These are phyloP conservation scores for Leccinum aurantiacum DNA, from an alignment of 768 basidiomycete species.

Conservation along the genomic window DNA sequence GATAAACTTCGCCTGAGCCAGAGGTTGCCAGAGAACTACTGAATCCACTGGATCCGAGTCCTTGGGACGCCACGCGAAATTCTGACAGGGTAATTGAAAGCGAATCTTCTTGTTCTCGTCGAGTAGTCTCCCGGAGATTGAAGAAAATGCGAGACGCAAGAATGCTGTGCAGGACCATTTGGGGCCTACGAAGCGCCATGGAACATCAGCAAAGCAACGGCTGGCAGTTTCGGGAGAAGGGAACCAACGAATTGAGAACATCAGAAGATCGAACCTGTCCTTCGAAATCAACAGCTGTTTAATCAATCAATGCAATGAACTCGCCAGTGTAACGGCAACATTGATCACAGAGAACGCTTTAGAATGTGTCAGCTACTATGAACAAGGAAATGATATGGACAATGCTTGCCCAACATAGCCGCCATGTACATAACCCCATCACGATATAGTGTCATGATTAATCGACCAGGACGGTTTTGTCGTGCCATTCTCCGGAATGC, in stretches of 20 bases:
- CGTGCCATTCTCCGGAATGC: conserved; percentile 17
- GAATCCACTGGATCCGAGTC: not conserved
- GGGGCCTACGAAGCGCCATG: conserved; percentile 13
- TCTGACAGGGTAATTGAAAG: conserved; percentile 6
- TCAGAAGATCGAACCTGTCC: conserved; percentile 16
- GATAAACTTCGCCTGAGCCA: not conserved
- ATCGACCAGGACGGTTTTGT: conserved; percentile 7
- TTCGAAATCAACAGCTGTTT: not conserved
- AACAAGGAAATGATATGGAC: not conserved
- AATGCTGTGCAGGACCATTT: conserved; percentile 24
- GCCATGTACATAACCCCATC: conserved; percentile 22
- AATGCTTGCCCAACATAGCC: conserved; percentile 12
- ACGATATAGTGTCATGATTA: conserved; percentile 17
- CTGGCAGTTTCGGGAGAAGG: not conserved
- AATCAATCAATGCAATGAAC: not conserved
- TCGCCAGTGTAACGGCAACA: conserved; percentile 14
- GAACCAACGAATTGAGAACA: conserved; percentile 20
- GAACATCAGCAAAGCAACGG: not conserved
- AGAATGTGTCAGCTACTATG: not conserved
- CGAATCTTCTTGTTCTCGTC: not conserved
- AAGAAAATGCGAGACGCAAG: conserved; percentile 28
- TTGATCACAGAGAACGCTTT: conserved; percentile 20
- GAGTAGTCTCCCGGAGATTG: conserved; percentile 23
- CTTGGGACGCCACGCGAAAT: conserved; percentile 5
- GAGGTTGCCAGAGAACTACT: not conserved